Evolutionary conservation across 306 rosid genomes (phyloP).

Genomic region (Oemleria cerasiformis): DNA sequence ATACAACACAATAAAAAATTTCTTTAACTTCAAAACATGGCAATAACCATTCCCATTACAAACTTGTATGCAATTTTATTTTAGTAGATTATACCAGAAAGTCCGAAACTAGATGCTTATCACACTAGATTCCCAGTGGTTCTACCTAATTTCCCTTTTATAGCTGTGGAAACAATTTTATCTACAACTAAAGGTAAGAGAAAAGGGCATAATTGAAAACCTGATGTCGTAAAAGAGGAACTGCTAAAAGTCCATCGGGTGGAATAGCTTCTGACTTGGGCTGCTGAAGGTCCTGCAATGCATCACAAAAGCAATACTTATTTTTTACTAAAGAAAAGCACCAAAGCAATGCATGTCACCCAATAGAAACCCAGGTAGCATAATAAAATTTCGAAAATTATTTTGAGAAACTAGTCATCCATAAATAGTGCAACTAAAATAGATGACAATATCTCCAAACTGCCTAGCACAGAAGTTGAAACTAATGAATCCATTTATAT

Average conservation of each 20-base stretch:
- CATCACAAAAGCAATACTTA: neutral
- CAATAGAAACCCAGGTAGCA: neutral
- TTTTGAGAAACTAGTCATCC: neutral
- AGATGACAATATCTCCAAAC: neutral
- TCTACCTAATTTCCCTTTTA: neutral
- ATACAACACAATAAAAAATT: neutral
- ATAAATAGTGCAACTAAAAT: neutral
- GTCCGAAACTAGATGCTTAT: neutral
- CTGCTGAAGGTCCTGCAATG: constrained; percentile 33
- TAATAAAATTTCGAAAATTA: neutral
- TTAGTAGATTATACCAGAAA: neutral
- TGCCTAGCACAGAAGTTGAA: neutral
- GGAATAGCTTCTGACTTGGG: constrained; percentile 24
- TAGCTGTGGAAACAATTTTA: neutral
- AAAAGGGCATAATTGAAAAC: constrained; percentile 17
- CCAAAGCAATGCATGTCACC: neutral
- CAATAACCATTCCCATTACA: neutral
- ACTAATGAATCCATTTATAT: neutral
- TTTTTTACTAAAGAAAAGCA: neutral
- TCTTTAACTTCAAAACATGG: neutral
- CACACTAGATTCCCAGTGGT: neutral
- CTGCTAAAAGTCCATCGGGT: constrained; percentile 33
- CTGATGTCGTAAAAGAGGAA: constrained; percentile 41
- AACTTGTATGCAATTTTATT: neutral
- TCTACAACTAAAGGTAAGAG: neutral